Evolutionary conservation across 257 asterid genomes (phyloP).

Genomic region (Lycium ferocissimum): DNA sequence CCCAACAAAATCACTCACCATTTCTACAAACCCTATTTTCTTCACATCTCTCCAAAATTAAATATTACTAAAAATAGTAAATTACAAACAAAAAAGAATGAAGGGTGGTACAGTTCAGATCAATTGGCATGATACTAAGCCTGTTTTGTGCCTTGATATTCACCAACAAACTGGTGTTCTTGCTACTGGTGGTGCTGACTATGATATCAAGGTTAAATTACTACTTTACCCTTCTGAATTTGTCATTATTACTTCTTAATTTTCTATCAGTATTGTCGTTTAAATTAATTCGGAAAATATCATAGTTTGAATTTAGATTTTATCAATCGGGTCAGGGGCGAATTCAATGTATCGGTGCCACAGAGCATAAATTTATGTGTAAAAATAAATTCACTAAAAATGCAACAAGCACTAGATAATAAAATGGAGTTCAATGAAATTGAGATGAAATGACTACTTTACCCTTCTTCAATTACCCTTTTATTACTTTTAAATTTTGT

Average conservation of each 20-base stretch:
- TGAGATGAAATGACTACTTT: too few relatives aligned
- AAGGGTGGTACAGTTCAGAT: constrained; percentile 92
- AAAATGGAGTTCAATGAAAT: too few relatives aligned
- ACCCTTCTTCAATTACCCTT: too few relatives aligned
- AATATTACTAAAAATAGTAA: neutral
- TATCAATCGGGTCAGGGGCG: too few relatives aligned
- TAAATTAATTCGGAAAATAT: too few relatives aligned
- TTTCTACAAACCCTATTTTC: neutral
- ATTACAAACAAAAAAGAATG: constrained; percentile 43
- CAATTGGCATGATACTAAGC: constrained; percentile 92
- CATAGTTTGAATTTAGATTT: too few relatives aligned
- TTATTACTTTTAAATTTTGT: neutral
- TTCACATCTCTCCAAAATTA: neutral
- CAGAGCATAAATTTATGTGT: too few relatives aligned
- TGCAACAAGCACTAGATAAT: too few relatives aligned
- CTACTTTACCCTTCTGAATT: neutral
- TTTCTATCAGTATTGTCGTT: too few relatives aligned
- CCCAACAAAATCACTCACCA: constrained; percentile 2
- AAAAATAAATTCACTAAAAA: too few relatives aligned
- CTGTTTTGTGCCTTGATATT: constrained; percentile 91
- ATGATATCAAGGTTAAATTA: constrained; percentile 80
- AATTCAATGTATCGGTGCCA: too few relatives aligned
- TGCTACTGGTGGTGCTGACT: constrained; percentile 97
- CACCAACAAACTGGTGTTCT: constrained; percentile 74
- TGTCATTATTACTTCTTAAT: too few relatives aligned